Evolutionary conservation across 2,329 filamentous ascomycete species (phyloP).

Genomic region (Colletotrichum gloeosporioides): DNA sequence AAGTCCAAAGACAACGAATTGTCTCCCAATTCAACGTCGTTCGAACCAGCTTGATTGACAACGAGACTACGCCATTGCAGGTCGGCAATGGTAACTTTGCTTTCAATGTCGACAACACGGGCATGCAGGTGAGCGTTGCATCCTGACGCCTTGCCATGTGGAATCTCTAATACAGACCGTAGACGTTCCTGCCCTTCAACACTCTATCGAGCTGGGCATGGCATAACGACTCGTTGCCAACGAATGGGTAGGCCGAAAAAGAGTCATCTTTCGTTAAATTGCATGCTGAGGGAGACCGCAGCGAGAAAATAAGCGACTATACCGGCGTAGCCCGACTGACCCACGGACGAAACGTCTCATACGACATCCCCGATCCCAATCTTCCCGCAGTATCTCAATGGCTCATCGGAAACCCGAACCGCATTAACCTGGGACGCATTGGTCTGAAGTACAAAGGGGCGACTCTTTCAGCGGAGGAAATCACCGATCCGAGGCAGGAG

Average conservation of each 20-base stretch:
- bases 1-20: slow-evolving; percentile 20
- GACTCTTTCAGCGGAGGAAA: slow-evolving; percentile 32
- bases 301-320: slow-evolving; percentile 34
- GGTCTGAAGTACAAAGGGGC: slow-evolving; percentile 40
- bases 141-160: fast-evolving
- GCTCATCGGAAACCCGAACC: slow-evolving; percentile 55
- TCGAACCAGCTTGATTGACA: slow-evolving; percentile 26
- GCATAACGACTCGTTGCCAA: slow-evolving; percentile 53
- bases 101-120: slow-evolving; percentile 51
- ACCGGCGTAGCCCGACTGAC: slow-evolving; percentile 36
- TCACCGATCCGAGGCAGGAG: slow-evolving; percentile 36
- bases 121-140: slow-evolving; percentile 38
- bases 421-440: slow-evolving; percentile 48
- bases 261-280: fast-evolving
- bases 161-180: neutral
- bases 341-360: slow-evolving; percentile 41
- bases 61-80: slow-evolving; percentile 54
- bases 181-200: slow-evolving; percentile 48
- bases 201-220: slow-evolving; percentile 54
- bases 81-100: slow-evolving; percentile 56
- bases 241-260: neutral
- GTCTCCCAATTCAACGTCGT: slow-evolving; percentile 27
- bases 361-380: slow-evolving; percentile 39
- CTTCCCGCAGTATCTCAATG: slow-evolving; percentile 50
- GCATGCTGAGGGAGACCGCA: neutral